Base-by-base conservation (phyloP, 192 early-diverging fungal genomes). In the Glomus cerebriforme region DNA sequence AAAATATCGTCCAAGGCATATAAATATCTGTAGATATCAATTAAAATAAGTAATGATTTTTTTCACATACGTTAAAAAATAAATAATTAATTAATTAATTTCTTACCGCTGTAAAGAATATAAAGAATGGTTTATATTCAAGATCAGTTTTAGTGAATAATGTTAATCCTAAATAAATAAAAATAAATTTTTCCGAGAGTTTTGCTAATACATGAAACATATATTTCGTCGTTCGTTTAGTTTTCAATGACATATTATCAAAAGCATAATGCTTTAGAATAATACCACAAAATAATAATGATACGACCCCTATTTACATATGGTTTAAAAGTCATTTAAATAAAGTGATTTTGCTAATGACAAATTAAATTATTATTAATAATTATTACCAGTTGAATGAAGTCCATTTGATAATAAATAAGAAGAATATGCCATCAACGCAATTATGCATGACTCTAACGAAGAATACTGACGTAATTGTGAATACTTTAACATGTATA, bases 171-270 rank as follows among this genome's bases (percentile, higher is more conserved):
- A 99, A 86, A 81, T 98, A 98, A 67, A 99, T 96, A 82, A 98
- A 99, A 79, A 97, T 93, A 83, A 99, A 99, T 77, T 97, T 98
- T 82, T 99, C 98, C 0, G 95, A 93, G 26, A 99, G 86, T 73
- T 97, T 94, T 1, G 94, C 91, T 35, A 99, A 85, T n/a, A 98
- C 93, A 35, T 94, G 90, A 86, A 98, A 98, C 86, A 98, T 88
- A 75, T 95, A 94, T 79, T 93, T 93, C 49, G 95, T 96, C 0
- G 97, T 95, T 45, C 92, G 82, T 82, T 94, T 89, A 63, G 91
- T 93, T 24, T 88, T 86, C 12, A 85, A 73, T 9, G 93, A 94
- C 92, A 99, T 91, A 83, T 95, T 97, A 74, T 93, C 89, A 85
- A 96, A 97, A 0, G 93, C 94, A 81, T 99, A 99, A 79, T 98